Base-by-base conservation (phyloP, 2,329 filamentous ascomycete species). In the Fusarium piperis region DNA sequence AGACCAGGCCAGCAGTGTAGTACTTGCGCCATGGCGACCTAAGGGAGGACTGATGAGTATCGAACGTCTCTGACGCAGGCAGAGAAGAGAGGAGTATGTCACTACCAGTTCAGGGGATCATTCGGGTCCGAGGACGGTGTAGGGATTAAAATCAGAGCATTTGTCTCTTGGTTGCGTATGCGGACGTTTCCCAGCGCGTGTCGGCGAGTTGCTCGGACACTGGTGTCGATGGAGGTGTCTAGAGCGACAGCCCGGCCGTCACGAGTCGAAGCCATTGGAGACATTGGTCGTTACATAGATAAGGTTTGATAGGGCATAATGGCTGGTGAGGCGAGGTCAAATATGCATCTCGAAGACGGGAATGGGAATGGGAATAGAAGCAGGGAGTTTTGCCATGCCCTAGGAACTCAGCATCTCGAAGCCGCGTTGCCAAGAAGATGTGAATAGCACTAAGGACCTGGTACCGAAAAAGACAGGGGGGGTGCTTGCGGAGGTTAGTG, bases 1-100 rank as follows among this genome's bases (percentile, higher is more conserved):
- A 88, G 35, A 88, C 82, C 15, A 87, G 78, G 53, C 79, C 74
- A 10, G 86, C 85, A 38, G 85, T 85, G 74, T 87, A 88, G 67
- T 83, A 81, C 57, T 87, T 85, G 70, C 84, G 86, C 71, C 80
- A 78, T 78, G 82, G 79, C 28, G 82, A 79, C 84, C 83, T 85
- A 35, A 10, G 33, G 53, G 36, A 59, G 33, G 23, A 12, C 15
- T 65, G 23, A 62, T 74, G 46, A 72, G 56, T 38, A n/a, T 10
- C 12, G 55, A 30, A 23, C 18, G 51, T 36, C 32, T 23, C 26
- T 16, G 35, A 20, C 23, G n/a, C 16, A 10, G 38, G 16, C 13
- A 10, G 38, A 3, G 41, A n/a, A 38, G 60, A 18, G 39, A 59
- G 75, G n/a, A 28, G 48, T 12, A n/a, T 28, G 13, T 61, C 57